These are phyloP conservation scores for Botrytis porri DNA, from an alignment of 2,329 filamentous ascomycete species.

Conservation along the genomic window DNA sequence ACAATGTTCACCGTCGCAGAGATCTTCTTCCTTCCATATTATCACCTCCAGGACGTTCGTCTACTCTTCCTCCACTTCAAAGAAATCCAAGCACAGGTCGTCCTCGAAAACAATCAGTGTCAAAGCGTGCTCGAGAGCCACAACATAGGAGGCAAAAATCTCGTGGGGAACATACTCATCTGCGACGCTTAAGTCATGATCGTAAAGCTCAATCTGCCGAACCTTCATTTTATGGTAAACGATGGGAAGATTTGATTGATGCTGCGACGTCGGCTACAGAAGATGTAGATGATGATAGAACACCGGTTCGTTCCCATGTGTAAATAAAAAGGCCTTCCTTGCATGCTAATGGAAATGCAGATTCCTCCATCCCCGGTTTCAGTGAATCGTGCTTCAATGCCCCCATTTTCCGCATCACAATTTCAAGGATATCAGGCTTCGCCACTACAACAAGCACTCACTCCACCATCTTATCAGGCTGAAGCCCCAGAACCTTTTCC, in stretches of 20 bases:
- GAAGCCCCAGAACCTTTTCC: slow-evolving; percentile 77
- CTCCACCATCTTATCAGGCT: slow-evolving; percentile 69
- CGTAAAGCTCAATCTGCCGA: slow-evolving; percentile 86
- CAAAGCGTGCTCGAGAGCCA: slow-evolving; percentile 70
- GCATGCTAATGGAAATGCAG: slow-evolving; percentile 42
- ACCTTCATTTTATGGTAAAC: slow-evolving; percentile 67
- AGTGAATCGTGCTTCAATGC: slow-evolving; percentile 59
- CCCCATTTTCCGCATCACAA: slow-evolving; percentile 57
- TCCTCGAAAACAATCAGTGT: slow-evolving; percentile 81
- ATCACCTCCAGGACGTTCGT: slow-evolving; percentile 79
- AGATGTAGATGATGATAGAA: slow-evolving; percentile 85
- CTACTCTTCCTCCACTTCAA: slow-evolving; percentile 81
- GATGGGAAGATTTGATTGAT: slow-evolving; percentile 96
- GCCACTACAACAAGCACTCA: slow-evolving; percentile 84
- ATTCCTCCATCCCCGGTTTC: slow-evolving; percentile 64
- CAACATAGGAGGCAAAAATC: slow-evolving; percentile 82
- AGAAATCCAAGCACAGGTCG: slow-evolving; percentile 67
- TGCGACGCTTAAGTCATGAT: slow-evolving; percentile 65
- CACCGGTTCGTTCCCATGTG: slow-evolving; percentile 63
- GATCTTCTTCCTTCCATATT: slow-evolving; percentile 82
- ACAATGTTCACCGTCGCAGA: slow-evolving; percentile 59
- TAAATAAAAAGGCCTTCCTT: not conserved
- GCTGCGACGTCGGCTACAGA: slow-evolving; percentile 90
- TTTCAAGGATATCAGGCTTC: slow-evolving; percentile 80
- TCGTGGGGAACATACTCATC: slow-evolving; percentile 61